These are phyloP conservation scores for Diaporthe amygdali DNA, from an alignment of 2,329 filamentous ascomycete species.

Conservation along the genomic window DNA sequence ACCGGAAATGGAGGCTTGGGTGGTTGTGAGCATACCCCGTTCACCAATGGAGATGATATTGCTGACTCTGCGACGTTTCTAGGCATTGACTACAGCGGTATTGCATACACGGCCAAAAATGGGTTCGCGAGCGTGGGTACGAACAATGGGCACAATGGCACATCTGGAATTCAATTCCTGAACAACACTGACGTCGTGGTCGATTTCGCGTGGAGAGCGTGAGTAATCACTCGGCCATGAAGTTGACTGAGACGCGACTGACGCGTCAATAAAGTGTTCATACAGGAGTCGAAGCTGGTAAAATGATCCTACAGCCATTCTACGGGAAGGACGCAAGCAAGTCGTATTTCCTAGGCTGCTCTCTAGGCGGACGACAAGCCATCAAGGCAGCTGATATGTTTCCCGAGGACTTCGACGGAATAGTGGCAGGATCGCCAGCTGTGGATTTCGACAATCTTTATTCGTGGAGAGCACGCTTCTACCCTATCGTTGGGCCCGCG, in stretches of 20 bases:
- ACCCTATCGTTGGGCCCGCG: constrained; percentile 43
- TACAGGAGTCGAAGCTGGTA: constrained; percentile 51
- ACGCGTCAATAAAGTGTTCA: constrained; percentile 39
- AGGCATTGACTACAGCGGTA: constrained; percentile 50
- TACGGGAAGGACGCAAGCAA: constrained; percentile 46
- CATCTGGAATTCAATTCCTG: constrained; percentile 36
- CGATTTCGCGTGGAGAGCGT: constrained; percentile 43
- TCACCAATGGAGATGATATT: not conserved
- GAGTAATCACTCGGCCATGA: not conserved
- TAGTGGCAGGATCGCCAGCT: constrained; percentile 55
- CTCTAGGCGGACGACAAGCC: constrained; percentile 64
- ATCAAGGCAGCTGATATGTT: constrained; percentile 57
- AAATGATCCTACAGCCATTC: constrained; percentile 50
- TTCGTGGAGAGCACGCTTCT: constrained; percentile 46
- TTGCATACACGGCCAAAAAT: constrained; percentile 47
- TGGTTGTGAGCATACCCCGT: constrained; percentile 40
- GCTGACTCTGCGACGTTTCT: not conserved
- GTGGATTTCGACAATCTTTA: constrained; percentile 40
- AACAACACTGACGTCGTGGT: constrained; percentile 41
- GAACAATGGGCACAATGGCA: constrained; percentile 57
- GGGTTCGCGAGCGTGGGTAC: constrained; percentile 54
- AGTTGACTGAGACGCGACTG: not conserved
- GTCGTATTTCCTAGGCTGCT: constrained; percentile 64
- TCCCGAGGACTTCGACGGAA: constrained; percentile 63
- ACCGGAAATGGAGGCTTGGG: constrained; percentile 55